Evolutionary conservation across 768 basidiomycete species (phyloP).

Genomic region (Mrakia gelida): DNA sequence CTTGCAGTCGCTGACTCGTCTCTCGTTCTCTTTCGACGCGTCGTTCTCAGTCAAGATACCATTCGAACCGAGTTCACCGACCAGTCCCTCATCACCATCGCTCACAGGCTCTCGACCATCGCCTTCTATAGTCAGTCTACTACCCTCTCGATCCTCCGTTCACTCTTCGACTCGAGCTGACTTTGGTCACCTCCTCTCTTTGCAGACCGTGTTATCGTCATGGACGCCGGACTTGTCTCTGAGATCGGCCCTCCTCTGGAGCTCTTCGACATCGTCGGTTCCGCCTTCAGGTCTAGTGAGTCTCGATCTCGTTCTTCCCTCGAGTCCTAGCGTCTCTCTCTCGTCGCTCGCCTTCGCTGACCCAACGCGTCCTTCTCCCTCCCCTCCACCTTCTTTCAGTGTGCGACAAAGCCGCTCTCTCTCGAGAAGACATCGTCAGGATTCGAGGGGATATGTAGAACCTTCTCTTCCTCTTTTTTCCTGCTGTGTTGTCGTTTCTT

Average conservation of each 20-base stretch:
- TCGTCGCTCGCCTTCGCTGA: not conserved
- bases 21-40: slow-evolving; percentile 31
- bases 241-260: slow-evolving; percentile 26
- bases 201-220: slow-evolving; percentile 19
- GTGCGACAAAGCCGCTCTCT: slow-evolving; percentile 25
- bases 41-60: slow-evolving; percentile 75
- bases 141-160: not conserved
- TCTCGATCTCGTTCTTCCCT: not conserved
- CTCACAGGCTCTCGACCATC: slow-evolving; percentile 54
- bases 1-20: not conserved
- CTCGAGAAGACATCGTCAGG: slow-evolving; percentile 22
- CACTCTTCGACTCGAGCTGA: not conserved
- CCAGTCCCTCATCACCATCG: slow-evolving; percentile 80
- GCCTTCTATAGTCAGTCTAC: not conserved
- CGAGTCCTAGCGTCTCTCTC: not conserved
- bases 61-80: slow-evolving; percentile 80
- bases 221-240: slow-evolving; percentile 24
- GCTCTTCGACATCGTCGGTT: slow-evolving; percentile 23
- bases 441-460: slow-evolving; percentile 20
- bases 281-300: slow-evolving; percentile 25
- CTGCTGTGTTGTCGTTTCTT: not conserved
- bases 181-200: not conserved
- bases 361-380: not conserved
- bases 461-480: not conserved
- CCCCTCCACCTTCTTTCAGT: not conserved